Evolutionary conservation across 2,329 filamentous ascomycete genomes (phyloP), one percentile per base, ranked within the genome.

Genomic region (Curvularia sp.): DNA sequence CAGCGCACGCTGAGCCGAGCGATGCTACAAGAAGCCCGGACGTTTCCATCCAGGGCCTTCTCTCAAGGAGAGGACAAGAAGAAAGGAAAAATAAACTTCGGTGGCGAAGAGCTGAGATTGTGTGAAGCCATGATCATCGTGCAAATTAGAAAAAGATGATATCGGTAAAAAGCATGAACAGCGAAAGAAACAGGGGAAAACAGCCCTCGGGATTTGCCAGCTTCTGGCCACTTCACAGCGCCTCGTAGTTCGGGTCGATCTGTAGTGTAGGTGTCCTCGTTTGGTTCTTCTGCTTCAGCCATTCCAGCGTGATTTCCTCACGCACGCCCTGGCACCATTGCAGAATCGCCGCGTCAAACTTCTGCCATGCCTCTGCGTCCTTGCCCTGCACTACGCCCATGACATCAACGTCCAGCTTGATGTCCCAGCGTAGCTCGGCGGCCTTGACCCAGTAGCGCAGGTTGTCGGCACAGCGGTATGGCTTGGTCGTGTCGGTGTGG

Each of bases 381-480:
- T 84, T 89, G 71, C 89, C 89, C 72, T 93, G 90, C 22, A 97
- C 93, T 7, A 97, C 85, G 28, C 89, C 92, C 78, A 96, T 89
- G 22, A 94, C 92, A 71, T 97, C 92, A 53, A 97, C 84, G 63
- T 89, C 86, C 51, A 98, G 82, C 66, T 90, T 85, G 39, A 93
- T 86, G 78, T 98, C 95, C 89, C 94, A 99, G 55, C 95, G 88
- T 58, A 98, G 83, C 79, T 99, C 93, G 7, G 93, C 93, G 1
- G 94, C 95, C 81, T 99, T 99, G 78, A 91, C 86, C 94, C 95
- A 99, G 82, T 90, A 99, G 41, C 93, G 87, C 61, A 99, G 83
- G 75, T 99, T 99, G 68, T 99, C 95, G 3, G 93, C 92, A 62
- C 89, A 89, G 49, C 95, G 89, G 76, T 99, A 99, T 0, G 95